These are phyloP conservation scores for Camellia japonica DNA, from an alignment of 148 eudicot species.

Conservation along the genomic window DNA sequence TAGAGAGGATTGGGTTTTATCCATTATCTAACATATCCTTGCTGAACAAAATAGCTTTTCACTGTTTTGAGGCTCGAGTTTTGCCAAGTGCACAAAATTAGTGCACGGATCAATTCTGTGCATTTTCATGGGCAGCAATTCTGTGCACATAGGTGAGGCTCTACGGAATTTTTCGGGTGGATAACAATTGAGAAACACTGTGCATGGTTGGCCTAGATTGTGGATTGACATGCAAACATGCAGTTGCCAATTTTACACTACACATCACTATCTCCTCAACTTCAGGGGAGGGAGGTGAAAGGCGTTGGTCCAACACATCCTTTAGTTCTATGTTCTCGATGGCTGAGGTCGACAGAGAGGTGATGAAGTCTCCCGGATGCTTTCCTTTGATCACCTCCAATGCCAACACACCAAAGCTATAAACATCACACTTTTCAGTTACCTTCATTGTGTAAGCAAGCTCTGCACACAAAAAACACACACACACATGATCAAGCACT, in stretches of 20 bases:
- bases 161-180: neutral
- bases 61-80: too few relatives aligned
- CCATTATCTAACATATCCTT: too few relatives aligned
- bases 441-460: conserved; percentile 38
- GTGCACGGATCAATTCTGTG: too few relatives aligned
- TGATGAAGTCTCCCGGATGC: conserved; percentile 36
- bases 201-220: conserved; percentile 36
- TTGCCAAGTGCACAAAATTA: too few relatives aligned
- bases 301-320: conserved; percentile 38
- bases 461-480: conserved; percentile 23
- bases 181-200: conserved; percentile 16
- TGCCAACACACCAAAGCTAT: conserved; percentile 47
- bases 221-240: conserved; percentile 34
- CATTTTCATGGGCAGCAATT: too few relatives aligned
- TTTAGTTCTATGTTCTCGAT: neutral
- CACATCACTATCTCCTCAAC: conserved; percentile 21
- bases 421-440: conserved; percentile 37
- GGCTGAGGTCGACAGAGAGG: conserved; percentile 15
- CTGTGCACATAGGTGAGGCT: too few relatives aligned
- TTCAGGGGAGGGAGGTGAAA: conserved; percentile 24
- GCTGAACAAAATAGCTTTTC: too few relatives aligned
- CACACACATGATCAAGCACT: too few relatives aligned
- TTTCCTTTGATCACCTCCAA: conserved; percentile 36
- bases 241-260: conserved; percentile 26
- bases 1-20: neutral